Evolutionary conservation across 441 rosid genomes (phyloP), one percentile per base, ranked within the genome.

Genomic region (Francoa sonchifolia): DNA sequence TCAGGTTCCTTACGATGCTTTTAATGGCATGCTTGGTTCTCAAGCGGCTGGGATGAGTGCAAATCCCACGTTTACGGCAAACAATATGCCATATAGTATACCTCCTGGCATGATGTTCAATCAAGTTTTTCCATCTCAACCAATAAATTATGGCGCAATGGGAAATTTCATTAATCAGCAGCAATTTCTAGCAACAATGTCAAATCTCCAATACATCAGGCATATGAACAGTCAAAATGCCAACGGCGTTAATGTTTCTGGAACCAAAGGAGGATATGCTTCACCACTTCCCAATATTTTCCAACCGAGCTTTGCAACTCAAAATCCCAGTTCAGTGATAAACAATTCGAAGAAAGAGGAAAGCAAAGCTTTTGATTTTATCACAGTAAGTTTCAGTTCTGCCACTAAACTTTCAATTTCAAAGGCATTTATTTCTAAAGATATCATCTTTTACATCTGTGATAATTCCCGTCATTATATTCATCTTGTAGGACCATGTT

Each of bases 291-390:
- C 96, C 47, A 96, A 89, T 73, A 61, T 90, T 36, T 90, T 90
- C 71, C 93, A 85, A 52, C 33, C 84, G 50, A 89, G 44, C 60
- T 72, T 63, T 31, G 68, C 63, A 10, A 66, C 65, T 61, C 95
- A 76, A 63, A 36, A 55, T 47, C 76, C 90, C 35, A 69, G 46
- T 52, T 66, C 87, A 41, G 45, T 61, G 17, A 64, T 71, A 77
- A 81, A 67, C 67, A 66, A 48, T 57, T 54, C 79, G 6, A 78
- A 78, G 71, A 90, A 81, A 53, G 94, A 83, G 73, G 99, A 83
- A 2, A 78, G 84, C 9, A 77, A 68, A 49, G 99, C 99, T 32
- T 90, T 90, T 35, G 99, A 90, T 60, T 90, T 90, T 66, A 86
- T 90, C 61, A 78, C 95, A 0, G 99, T 90, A 71, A 74, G 96